These are phyloP conservation scores for Orychophragmus violaceus DNA, from an alignment of 345 rosid genomes.

Conservation along the genomic window DNA sequence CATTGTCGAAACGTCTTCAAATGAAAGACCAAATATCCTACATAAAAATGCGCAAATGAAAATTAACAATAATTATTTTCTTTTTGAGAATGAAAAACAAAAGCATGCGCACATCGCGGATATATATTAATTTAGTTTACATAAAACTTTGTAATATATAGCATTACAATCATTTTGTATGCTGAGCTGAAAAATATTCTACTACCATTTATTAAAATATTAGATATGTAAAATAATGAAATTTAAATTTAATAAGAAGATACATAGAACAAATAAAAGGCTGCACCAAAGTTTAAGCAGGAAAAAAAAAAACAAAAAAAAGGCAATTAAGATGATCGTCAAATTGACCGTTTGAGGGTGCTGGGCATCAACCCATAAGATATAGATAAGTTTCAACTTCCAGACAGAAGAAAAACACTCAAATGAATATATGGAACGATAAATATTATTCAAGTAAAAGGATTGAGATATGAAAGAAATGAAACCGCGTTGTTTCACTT, in stretches of 20 bases:
- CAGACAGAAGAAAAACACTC: slow-evolving; percentile 6
- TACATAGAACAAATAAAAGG: neutral
- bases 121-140: neutral
- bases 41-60: too few relatives aligned
- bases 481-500: slow-evolving; percentile 18
- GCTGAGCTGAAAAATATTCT: neutral
- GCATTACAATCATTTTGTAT: neutral
- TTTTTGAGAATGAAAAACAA: neutral
- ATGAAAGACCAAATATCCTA: too few relatives aligned
- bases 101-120: neutral
- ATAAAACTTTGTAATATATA: neutral
- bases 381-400: neutral
- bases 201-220: neutral
- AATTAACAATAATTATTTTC: neutral
- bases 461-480: neutral
- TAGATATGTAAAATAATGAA: neutral
- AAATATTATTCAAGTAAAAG: neutral
- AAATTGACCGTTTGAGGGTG: slow-evolving; percentile 3
- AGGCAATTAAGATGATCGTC: neutral
- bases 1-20: too few relatives aligned
- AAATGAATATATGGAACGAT: neutral
- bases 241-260: neutral
- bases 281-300: too few relatives aligned
- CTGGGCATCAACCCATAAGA: neutral
- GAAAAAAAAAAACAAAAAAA: too few relatives aligned